A percentile compares a stretch with the other conserved stretches of the same genome.
Evolutionary conservation across 768 basidiomycete genomes (phyloP).

Genomic region (Floccularia luteovirens): DNA sequence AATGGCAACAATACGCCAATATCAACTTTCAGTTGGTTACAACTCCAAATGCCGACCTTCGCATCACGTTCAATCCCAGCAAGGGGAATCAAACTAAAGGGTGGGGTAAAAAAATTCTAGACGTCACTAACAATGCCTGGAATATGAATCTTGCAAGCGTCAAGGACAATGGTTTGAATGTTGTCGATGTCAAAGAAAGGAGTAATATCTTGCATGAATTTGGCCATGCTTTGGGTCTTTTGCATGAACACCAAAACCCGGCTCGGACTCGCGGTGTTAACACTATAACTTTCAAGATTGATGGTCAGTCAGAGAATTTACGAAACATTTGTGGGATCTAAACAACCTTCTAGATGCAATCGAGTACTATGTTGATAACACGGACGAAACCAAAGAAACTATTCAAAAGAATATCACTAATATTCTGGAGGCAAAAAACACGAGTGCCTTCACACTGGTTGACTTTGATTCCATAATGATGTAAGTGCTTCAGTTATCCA

Average conservation of each 20-base stretch:
- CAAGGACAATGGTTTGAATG: background rate
- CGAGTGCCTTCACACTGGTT: background rate
- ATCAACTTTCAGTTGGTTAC: background rate
- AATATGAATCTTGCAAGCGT: slow-evolving; percentile 1
- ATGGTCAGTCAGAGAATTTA: background rate
- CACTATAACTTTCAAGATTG: background rate
- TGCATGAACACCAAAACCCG: background rate
- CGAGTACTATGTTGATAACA: background rate
- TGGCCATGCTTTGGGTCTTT: slow-evolving; percentile 1
- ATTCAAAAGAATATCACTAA: slow-evolving; percentile 1
- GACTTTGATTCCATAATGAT: slow-evolving; percentile 3
- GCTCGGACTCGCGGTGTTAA: background rate
- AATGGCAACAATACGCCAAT: slow-evolving; percentile 3
- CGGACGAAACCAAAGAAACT: background rate
- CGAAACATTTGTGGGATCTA: background rate
- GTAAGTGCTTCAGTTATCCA: background rate
- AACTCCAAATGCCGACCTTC: background rate
- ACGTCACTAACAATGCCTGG: background rate
- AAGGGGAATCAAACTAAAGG: background rate
- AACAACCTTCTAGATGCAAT: background rate
- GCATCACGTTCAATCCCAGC: slow-evolving; percentile 1
- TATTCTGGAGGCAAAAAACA: background rate
- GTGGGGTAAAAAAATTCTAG: background rate
- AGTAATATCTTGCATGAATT: slow-evolving; percentile 1
- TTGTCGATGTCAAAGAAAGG: background rate